Base-by-base conservation (phyloP, 768 basidiomycete genomes). In the Artomyces pyxidatus region DNA sequence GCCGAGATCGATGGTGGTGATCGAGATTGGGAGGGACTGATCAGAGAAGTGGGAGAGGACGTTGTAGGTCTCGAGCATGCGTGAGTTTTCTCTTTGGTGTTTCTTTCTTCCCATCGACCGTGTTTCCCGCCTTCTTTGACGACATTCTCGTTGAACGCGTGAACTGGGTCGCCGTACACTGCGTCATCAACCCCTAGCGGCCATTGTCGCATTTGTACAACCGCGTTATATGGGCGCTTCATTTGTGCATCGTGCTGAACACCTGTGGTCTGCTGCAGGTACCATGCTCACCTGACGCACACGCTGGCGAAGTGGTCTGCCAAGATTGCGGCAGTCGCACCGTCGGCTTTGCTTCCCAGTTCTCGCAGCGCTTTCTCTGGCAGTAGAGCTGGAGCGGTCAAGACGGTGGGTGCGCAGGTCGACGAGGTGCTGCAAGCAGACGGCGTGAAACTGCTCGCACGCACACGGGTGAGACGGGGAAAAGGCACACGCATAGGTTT, bases 221-320 rank as follows among this genome's bases (percentile, higher is more conserved):
- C 14, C 42, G 55, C 65, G 44, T 69, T 72, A 51, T 72, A 74
- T 35, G 70, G 71, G 35, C 14, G 35, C 14, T 37, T 37, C n/a
- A n/a, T n/a, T n/a, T n/a, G n/a, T n/a, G n/a, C n/a, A n/a, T n/a
- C 52, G n/a, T 22, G 47, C 54, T 51, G 38, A 54, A 37, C 26
- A 47, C 44, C 23, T 47, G 12, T 30, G 23, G 42, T 30, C 45
- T 26, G 5, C 10, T 8, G 40, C 50, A 72, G 75, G 45, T 75
- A 86, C 42, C 91, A 93, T 61, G 76, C 83, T 2, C 73, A 85
- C 52, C 73, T 86, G 11, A 63, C 91, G 37, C 80, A 82, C 51
- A 93, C 88, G 1, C 74, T 99, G 22, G 71, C 76, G 32, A 98
- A 98, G 66, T 99, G 96, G 96, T 96, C 92, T 9, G 74, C 84